Evolutionary conservation across 257 asterid species (phyloP).

Genomic region (Capsicum rhomboideum): DNA sequence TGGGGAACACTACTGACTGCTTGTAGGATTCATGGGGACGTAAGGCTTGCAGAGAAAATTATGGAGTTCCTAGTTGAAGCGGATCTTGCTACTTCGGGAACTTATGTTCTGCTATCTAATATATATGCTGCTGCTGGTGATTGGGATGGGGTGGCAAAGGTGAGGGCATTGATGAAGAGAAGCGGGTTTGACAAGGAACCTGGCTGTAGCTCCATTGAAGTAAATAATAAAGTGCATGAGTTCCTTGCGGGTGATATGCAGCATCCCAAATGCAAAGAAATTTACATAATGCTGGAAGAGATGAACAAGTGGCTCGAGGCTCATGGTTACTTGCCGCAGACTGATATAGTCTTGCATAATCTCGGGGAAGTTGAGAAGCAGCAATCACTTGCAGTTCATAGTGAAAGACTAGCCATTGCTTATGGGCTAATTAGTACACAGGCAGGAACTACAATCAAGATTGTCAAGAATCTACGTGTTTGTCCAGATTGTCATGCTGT

Average conservation of each 20-base stretch:
- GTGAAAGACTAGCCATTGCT: constrained; percentile 24
- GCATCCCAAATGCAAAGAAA: constrained; percentile 18
- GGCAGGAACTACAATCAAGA: constrained; percentile 18
- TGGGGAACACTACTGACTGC: constrained; percentile 23
- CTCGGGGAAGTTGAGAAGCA: constrained; percentile 8
- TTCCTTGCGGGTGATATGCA: constrained; percentile 21
- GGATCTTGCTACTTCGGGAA: constrained; percentile 10
- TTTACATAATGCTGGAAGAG: constrained; percentile 19
- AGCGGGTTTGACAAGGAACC: constrained; percentile 21
- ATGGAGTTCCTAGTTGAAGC: constrained; percentile 4
- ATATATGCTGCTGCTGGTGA: constrained; percentile 19
- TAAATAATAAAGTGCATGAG: constrained; percentile 15
- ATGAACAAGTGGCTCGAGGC: constrained; percentile 11
- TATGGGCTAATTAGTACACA: constrained; percentile 20
- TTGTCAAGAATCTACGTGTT: constrained; percentile 26
- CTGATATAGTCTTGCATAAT: constrained; percentile 16
- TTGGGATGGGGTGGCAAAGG: constrained; percentile 23
- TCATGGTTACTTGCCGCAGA: constrained; percentile 9
- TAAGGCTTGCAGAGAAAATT: constrained; percentile 13
- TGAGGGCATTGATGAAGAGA: constrained; percentile 21
- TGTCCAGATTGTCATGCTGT: constrained; percentile 24
- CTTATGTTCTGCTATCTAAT: constrained; percentile 23
- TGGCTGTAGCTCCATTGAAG: constrained; percentile 28
- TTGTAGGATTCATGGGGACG: constrained; percentile 17
- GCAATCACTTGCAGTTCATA: constrained; percentile 18